Evolutionary conservation across 345 rosid species (phyloP).

Genomic region (Pelargonium nanum): DNA sequence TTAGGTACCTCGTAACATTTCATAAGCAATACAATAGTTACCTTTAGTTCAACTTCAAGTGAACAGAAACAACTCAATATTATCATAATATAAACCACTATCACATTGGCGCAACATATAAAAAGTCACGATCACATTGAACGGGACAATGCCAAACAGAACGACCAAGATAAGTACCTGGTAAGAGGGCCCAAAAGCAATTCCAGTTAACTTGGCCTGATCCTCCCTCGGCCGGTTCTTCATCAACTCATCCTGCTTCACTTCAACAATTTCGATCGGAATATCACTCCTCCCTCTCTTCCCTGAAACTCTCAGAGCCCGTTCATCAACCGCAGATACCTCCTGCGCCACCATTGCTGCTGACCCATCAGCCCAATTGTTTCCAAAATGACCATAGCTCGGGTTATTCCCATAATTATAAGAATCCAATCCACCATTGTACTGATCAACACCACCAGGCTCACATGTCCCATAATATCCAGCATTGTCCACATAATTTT

Average conservation of each 20-base stretch:
- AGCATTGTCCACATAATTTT: conserved; percentile 12
- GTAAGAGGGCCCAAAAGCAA: conserved; percentile 89
- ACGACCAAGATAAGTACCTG: conserved; percentile 37
- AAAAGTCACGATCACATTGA: too few species aligned
- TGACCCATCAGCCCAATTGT: conserved; percentile 28
- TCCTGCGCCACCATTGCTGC: conserved; percentile 22
- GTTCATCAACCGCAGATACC: conserved; percentile 18
- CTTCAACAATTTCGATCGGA: conserved; percentile 69
- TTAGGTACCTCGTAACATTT: too few species aligned
- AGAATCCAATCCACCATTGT: conserved; percentile 4
- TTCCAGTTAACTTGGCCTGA: conserved; percentile 73
- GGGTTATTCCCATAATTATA: too few species aligned
- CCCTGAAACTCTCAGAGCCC: conserved; percentile 30
- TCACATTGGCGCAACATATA: too few species aligned
- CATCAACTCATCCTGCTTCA: conserved; percentile 89
- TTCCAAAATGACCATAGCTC: conserved; percentile 18
- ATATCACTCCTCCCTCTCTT: conserved; percentile 71
- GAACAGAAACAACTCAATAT: too few species aligned
- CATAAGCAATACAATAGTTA: too few species aligned
- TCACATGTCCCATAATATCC: background rate
- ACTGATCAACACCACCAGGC: background rate
- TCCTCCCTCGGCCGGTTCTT: conserved; percentile 91
- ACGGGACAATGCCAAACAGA: too few species aligned
- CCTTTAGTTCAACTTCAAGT: too few species aligned
- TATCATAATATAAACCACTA: too few species aligned